Conservation (phyloP, 2,329 filamentous ascomycete genomes). For the Xylariaceae sp. region DNA sequence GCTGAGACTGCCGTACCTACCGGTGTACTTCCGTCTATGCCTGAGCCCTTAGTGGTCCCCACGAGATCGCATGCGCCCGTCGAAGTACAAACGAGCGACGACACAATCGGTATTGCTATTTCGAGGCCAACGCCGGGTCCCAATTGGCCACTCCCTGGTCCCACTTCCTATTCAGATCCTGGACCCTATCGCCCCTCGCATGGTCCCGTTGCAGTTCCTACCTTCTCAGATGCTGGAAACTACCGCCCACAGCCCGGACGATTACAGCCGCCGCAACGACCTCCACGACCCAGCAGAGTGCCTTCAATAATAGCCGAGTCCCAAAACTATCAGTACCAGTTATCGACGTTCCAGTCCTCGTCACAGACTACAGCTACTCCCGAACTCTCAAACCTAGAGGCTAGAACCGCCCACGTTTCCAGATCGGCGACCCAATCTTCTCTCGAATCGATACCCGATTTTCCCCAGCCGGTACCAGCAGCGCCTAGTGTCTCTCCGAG, state of each 20-base stretch:
- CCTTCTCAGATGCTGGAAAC: constrained; percentile 32
- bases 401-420: constrained; percentile 43
- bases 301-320: constrained; percentile 55
- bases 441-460: constrained; percentile 55
- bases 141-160: constrained; percentile 37
- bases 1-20: constrained; percentile 40
- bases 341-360: constrained; percentile 47
- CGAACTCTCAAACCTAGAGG: constrained; percentile 42
- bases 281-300: constrained; percentile 55
- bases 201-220: constrained; percentile 26
- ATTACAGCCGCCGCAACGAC: constrained; percentile 51
- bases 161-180: constrained; percentile 14
- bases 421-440: constrained; percentile 51
- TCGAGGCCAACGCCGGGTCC: constrained; percentile 39
- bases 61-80: constrained; percentile 34
- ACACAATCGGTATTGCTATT: constrained; percentile 43
- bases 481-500: constrained; percentile 35
- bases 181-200: constrained; percentile 37
- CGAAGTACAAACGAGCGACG: constrained; percentile 36
- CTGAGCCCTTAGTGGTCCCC: constrained; percentile 29
- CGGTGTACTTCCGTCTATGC: constrained; percentile 28
- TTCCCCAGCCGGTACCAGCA: constrained; percentile 42
- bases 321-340: constrained; percentile 47
- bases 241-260: constrained; percentile 49
- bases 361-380: constrained; percentile 36